These are phyloP conservation scores for Chaetoceros muelleri DNA, from an alignment of 108 stramenopile genomes.

Conservation along the genomic window DNA sequence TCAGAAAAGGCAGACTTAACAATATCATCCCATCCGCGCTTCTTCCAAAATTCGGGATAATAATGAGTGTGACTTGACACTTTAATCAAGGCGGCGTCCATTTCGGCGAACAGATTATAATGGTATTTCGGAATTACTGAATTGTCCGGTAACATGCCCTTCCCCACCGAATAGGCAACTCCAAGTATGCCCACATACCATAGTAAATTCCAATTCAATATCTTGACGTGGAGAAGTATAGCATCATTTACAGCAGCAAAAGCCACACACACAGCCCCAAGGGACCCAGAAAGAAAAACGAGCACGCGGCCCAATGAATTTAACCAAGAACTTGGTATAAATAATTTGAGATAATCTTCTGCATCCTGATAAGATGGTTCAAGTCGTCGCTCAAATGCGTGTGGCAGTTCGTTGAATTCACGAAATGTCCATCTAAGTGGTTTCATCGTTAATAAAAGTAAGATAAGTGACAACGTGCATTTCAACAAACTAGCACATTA, in stretches of 20 bases:
- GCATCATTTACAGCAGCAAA: conserved; percentile 89
- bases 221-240: conserved; percentile 86
- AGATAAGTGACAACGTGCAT: not conserved
- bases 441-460: not conserved
- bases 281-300: conserved; percentile 87
- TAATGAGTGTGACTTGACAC: conserved; percentile 84
- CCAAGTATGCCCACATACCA: conserved; percentile 84
- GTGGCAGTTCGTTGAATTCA: conserved; percentile 94
- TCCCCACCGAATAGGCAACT: conserved; percentile 74
- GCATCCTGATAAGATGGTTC: conserved; percentile 79
- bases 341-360: conserved; percentile 73
- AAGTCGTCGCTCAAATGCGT: conserved; percentile 77
- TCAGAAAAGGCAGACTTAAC: conserved; percentile 49
- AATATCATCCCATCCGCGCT: conserved; percentile 48
- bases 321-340: conserved; percentile 67
- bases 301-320: conserved; percentile 63
- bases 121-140: conserved; percentile 29
- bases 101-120: conserved; percentile 55
- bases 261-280: conserved; percentile 83
- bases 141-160: conserved; percentile 56
- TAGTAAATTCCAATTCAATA: conserved; percentile 85
- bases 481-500: not conserved
- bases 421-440: conserved; percentile 75
- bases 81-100: conserved; percentile 48
- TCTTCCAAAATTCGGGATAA: conserved; percentile 81